A percentile compares a stretch with the other conserved stretches of the same genome.
Evolutionary conservation across 2,329 filamentous ascomycete genomes (phyloP).

Genomic region (Cadophora sp.): DNA sequence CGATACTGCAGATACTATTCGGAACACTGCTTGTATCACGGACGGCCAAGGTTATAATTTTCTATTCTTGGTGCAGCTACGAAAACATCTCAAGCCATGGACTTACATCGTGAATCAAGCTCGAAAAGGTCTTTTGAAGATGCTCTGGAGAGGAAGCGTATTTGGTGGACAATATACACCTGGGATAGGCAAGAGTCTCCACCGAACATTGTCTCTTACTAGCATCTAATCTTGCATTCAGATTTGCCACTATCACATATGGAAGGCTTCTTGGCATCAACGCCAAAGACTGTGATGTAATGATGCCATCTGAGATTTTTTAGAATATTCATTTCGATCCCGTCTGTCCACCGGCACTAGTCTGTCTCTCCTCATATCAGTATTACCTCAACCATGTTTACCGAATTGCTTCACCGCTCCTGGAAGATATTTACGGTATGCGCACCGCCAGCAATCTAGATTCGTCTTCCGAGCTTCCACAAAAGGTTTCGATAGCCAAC

Average conservation of each 20-base stretch:
- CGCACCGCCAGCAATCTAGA: not conserved
- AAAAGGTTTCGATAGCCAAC: not conserved
- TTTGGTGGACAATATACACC: slow-evolving; percentile 34
- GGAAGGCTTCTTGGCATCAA: not conserved
- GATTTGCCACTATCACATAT: not conserved
- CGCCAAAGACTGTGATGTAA: not conserved
- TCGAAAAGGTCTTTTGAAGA: slow-evolving; percentile 24
- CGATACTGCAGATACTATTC: not conserved
- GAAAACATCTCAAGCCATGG: slow-evolving; percentile 30
- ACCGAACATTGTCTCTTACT: not conserved
- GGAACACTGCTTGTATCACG: not conserved
- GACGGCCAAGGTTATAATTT: slow-evolving; percentile 12
- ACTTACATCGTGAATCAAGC: slow-evolving; percentile 27
- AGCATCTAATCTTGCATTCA: not conserved
- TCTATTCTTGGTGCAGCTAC: slow-evolving; percentile 30
- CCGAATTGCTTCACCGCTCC: not conserved
- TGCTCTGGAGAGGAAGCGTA: slow-evolving; percentile 26
- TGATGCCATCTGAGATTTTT: not conserved
- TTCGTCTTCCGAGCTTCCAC: not conserved
- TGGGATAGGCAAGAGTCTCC: slow-evolving; percentile 26
- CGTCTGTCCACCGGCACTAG: not conserved
- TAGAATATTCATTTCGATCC: not conserved
- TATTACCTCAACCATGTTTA: not conserved
- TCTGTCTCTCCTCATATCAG: not conserved
- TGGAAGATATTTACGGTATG: not conserved